phyloP scores from a whole-genome alignment of 1,139 yeast species.

The Geotrichum candidum region DNA sequence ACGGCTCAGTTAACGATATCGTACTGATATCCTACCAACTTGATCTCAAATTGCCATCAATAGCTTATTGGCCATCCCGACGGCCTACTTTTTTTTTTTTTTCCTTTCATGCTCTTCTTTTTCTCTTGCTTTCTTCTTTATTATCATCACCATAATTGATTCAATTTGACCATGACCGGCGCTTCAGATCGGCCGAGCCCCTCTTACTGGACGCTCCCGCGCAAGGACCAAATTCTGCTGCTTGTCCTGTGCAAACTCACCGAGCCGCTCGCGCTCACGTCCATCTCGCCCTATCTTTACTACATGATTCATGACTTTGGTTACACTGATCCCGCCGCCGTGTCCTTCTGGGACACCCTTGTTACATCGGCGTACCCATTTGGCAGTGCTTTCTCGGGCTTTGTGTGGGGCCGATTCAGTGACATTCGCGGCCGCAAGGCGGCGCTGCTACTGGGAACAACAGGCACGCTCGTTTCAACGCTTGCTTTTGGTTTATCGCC shows the following conservation, averaged over 20 bases:
- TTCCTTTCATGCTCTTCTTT: neutral
- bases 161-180: neutral
- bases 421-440: constrained; percentile 51
- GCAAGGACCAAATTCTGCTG: constrained; percentile 26
- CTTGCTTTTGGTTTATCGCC: constrained; percentile 48
- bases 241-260: constrained; percentile 39
- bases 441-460: constrained; percentile 45
- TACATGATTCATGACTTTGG: constrained; percentile 56
- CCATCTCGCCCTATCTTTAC: constrained; percentile 56
- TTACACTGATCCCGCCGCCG: constrained; percentile 46
- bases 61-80: neutral
- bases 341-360: constrained; percentile 45
- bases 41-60: neutral
- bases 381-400: constrained; percentile 48
- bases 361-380: constrained; percentile 49
- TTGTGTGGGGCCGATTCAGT: constrained; percentile 55
- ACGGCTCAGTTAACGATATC: neutral
- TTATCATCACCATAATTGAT: neutral
- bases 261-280: constrained; percentile 58
- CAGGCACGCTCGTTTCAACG: constrained; percentile 47
- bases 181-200: neutral
- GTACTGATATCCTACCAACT: neutral
- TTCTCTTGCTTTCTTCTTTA: neutral
- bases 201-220: constrained; percentile 30
- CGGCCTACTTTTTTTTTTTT: neutral